phyloP scores from a whole-genome alignment of 2,329 filamentous ascomycete genomes.

The Exserohilum rostratum region DNA sequence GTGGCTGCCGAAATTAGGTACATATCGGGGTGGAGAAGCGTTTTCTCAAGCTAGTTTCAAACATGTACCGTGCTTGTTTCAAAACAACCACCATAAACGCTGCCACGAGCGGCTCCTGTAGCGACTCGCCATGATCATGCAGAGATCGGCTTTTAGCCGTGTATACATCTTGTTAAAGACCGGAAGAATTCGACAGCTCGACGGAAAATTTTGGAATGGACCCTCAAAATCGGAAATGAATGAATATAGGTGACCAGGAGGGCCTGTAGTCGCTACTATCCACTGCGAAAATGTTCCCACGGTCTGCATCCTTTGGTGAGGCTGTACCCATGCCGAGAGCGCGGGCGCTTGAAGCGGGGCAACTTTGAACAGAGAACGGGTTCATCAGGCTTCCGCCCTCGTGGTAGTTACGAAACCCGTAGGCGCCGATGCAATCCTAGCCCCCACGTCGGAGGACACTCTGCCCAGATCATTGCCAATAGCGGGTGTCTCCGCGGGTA shows the following conservation, averaged over 20 bases:
- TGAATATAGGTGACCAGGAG: not conserved
- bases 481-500: not conserved
- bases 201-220: not conserved
- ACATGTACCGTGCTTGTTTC: conserved; percentile 24
- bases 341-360: conserved; percentile 11
- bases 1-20: conserved; percentile 28
- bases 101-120: conserved; percentile 18
- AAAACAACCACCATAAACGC: conserved; percentile 14
- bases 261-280: not conserved
- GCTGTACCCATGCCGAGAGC: conserved; percentile 12
- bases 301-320: conserved; percentile 5
- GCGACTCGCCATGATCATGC: conserved; percentile 10
- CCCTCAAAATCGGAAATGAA: not conserved
- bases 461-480: conserved; percentile 4
- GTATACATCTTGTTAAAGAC: not conserved
- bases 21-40: conserved; percentile 24
- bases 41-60: conserved; percentile 36
- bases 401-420: conserved; percentile 11
- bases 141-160: not conserved
- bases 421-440: conserved; percentile 1
- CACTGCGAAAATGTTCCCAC: not conserved
- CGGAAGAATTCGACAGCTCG: not conserved
- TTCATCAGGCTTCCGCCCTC: conserved; percentile 1
- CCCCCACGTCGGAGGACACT: not conserved
- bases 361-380: not conserved